Base-by-base conservation (phyloP, 345 rosid genomes). In the Eutrema yunnanense region DNA sequence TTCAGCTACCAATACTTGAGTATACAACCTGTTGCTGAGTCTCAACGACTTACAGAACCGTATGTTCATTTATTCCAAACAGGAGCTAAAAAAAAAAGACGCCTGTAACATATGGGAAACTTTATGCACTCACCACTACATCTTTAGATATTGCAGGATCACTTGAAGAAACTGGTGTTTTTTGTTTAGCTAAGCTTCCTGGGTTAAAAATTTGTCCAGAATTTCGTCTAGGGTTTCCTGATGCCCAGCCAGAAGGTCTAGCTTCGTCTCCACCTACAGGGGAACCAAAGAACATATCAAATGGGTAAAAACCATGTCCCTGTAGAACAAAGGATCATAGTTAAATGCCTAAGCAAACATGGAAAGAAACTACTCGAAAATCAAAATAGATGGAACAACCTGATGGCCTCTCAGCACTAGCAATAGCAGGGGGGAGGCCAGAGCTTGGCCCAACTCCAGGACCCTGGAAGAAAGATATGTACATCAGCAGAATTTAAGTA, bases 371-470 rank as follows among this genome's bases (percentile, higher is more conserved):
- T 2, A 14, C 19, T 8, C 3, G 9, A 56, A 14, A 34, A 56
- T 29, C 30, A 65, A 49, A 47, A 42, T 38, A 76, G 29, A 49
- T 71, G 57, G 67, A 63, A 47, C 58, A 72, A 92, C 98, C 96
- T 75, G 85, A 47, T 75, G 80, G 88, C 71, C 87, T 84, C 77
- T 83, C 97, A 62, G 78, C 79, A 79, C 78, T 81, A 51, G 82
- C 86, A 72, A 76, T 81, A 41, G 84, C 52, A 53, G 86, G 92
- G 57, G 89, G 88, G 65, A 86, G 59, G 47, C 86, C 91, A 29
- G 87, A 84, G 76, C 92, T 92, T 62, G 90, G 96, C 76, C 96
- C 96, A 71, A 84, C 87, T 58, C 85, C 90, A 75, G 84, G 65
- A 47, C 84, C 96, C 97, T 95, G 50, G 12, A 62, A 68, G 37